These are phyloP conservation scores for Podochytrium sp. DNA, from an alignment of 192 early-diverging fungal species.

Conservation along the genomic window DNA sequence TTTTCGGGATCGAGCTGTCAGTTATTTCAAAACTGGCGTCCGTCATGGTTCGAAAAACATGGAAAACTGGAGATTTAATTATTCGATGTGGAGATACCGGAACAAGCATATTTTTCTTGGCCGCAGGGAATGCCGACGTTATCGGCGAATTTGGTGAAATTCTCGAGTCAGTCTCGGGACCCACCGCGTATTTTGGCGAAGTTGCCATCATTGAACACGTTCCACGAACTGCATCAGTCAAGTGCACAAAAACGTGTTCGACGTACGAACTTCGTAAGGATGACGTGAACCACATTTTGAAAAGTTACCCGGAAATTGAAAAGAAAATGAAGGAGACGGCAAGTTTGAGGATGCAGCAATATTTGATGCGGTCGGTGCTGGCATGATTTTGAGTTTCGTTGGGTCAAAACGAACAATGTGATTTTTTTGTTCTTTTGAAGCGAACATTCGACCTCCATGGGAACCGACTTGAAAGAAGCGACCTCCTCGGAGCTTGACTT, in stretches of 20 bases:
- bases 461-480: too few relatives aligned
- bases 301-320: slow-evolving; percentile 40
- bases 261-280: slow-evolving; percentile 40
- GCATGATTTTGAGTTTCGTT: slow-evolving; percentile 14
- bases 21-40: slow-evolving; percentile 44
- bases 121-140: slow-evolving; percentile 54
- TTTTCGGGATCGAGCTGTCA: slow-evolving; percentile 35
- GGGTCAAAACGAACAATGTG: not conserved
- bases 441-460: not conserved
- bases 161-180: slow-evolving; percentile 40
- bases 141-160: slow-evolving; percentile 51
- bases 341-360: slow-evolving; percentile 43
- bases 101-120: slow-evolving; percentile 59
- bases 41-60: slow-evolving; percentile 38
- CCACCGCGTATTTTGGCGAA: slow-evolving; percentile 57
- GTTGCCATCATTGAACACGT: slow-evolving; percentile 57
- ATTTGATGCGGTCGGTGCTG: slow-evolving; percentile 48
- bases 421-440: not conserved
- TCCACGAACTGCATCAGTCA: slow-evolving; percentile 49
- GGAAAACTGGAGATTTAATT: slow-evolving; percentile 39
- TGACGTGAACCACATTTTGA: slow-evolving; percentile 35
- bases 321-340: slow-evolving; percentile 45
- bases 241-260: slow-evolving; percentile 38
- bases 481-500: not conserved
- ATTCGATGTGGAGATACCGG: slow-evolving; percentile 43